These are phyloP conservation scores for Amaranthus tricolor DNA, from an alignment of 179 eudicot species.

Conservation along the genomic window DNA sequence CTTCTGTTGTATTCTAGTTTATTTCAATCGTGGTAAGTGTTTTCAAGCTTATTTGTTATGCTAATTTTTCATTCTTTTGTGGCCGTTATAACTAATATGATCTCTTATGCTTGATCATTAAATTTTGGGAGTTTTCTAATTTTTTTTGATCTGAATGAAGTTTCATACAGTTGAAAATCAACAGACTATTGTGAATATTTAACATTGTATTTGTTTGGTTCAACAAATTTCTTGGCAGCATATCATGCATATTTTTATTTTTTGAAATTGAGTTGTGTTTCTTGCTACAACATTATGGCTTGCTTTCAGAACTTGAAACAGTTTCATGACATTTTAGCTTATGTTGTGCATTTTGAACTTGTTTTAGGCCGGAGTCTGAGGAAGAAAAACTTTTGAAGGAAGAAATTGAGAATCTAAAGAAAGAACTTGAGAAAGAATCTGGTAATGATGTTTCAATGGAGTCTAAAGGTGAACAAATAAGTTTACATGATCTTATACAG, in stretches of 20 bases:
- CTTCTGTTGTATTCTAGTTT: too few relatives aligned
- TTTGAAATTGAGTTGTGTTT: background rate
- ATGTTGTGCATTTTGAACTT: conserved; percentile 11
- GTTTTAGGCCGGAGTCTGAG: conserved; percentile 76
- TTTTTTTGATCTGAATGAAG: background rate
- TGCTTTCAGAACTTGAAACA: background rate
- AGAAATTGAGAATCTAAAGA: conserved; percentile 62
- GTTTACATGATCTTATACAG: conserved; percentile 30
- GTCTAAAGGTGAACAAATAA: conserved; percentile 31
- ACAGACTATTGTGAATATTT: background rate
- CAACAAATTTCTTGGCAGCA: background rate
- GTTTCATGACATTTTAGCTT: conserved; percentile 7
- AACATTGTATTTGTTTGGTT: background rate
- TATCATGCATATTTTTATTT: background rate
- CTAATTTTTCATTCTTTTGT: background rate
- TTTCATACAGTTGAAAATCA: background rate
- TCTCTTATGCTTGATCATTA: background rate
- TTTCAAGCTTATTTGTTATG: too few relatives aligned
- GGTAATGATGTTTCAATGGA: conserved; percentile 26
- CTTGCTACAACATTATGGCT: background rate
- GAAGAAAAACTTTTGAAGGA: conserved; percentile 72
- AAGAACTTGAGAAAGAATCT: conserved; percentile 40
- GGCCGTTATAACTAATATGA: background rate
- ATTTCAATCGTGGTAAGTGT: too few relatives aligned
- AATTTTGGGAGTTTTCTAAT: background rate